These are phyloP conservation scores for Vanrija pseudolonga DNA, from an alignment of 1,284 basidiomycete genomes.

Conservation along the genomic window DNA sequence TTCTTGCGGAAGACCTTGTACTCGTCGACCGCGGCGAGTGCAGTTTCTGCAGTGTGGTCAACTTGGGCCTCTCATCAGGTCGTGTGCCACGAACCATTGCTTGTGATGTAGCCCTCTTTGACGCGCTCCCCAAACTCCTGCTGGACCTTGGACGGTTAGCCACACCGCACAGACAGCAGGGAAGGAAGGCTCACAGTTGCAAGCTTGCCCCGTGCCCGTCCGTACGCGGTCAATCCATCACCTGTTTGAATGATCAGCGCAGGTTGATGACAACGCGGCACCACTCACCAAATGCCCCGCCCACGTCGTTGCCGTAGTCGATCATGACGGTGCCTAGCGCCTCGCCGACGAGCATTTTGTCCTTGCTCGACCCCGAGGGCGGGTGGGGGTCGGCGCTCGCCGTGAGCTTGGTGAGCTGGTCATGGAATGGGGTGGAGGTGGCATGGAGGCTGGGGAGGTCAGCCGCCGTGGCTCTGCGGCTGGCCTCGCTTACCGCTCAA, in stretches of 20 bases:
- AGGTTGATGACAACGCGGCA: not conserved
- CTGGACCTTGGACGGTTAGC: not conserved
- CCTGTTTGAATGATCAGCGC: conserved; percentile 17
- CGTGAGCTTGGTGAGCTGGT: conserved; percentile 42
- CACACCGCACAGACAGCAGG: too few relatives aligned
- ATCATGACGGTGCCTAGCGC: conserved; percentile 80
- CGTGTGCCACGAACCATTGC: conserved; percentile 49
- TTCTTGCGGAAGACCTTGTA: conserved; percentile 52
- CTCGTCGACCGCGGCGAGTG: conserved; percentile 48
- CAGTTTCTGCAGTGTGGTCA: conserved; percentile 48
- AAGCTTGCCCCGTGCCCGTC: conserved; percentile 73
- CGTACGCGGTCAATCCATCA: conserved; percentile 65
- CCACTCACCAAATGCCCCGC: conserved; percentile 57
- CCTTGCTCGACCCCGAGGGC: conserved; percentile 36
- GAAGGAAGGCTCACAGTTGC: conserved; percentile 55
- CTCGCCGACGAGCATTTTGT: conserved; percentile 61
- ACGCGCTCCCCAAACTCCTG: conserved; percentile 67
- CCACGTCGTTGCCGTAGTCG: conserved; percentile 73
- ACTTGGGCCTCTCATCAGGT: not conserved
- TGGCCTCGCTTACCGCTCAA: conserved; percentile 56
- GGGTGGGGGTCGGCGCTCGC: conserved; percentile 45
- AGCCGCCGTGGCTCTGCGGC: not conserved
- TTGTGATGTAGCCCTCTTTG: conserved; percentile 64
- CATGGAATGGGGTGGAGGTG: conserved; percentile 43
- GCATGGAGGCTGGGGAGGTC: conserved; percentile 39